phyloP scores from a whole-genome alignment of 192 early-diverging fungal genomes.

The Helicostylum pulchrum region DNA sequence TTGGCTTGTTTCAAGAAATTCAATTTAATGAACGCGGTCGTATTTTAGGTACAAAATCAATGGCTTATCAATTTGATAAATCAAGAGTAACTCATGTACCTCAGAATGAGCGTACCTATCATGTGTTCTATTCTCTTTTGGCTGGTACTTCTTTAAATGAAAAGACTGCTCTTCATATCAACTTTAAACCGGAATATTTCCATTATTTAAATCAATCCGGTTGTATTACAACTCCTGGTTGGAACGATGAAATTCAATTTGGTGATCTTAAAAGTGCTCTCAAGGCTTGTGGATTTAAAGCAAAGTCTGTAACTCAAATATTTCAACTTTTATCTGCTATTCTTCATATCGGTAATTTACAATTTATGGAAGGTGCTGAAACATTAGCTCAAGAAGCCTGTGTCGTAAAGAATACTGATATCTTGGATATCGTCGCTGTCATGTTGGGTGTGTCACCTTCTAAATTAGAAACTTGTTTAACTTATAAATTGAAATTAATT shows the following conservation, averaged over 20 bases:
- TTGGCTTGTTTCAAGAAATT: slow-evolving; percentile 82
- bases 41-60: slow-evolving; percentile 76
- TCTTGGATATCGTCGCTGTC: slow-evolving; percentile 52
- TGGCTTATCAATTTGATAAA: slow-evolving; percentile 68
- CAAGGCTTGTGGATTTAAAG: slow-evolving; percentile 55
- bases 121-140: slow-evolving; percentile 82
- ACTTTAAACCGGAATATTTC: slow-evolving; percentile 53
- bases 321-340: slow-evolving; percentile 85
- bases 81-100: slow-evolving; percentile 54
- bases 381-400: slow-evolving; percentile 60
- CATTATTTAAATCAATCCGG: slow-evolving; percentile 43
- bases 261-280: slow-evolving; percentile 65
- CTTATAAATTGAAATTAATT: slow-evolving; percentile 67
- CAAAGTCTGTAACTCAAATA: slow-evolving; percentile 67
- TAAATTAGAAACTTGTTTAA: slow-evolving; percentile 62
- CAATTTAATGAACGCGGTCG: slow-evolving; percentile 86
- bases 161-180: slow-evolving; percentile 54
- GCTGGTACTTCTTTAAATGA: slow-evolving; percentile 76
- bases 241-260: slow-evolving; percentile 55
- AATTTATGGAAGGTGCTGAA: slow-evolving; percentile 66
- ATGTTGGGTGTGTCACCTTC: slow-evolving; percentile 60
- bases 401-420: slow-evolving; percentile 64
- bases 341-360: slow-evolving; percentile 84
- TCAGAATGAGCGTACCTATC: slow-evolving; percentile 63
- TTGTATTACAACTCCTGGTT: slow-evolving; percentile 5